These are phyloP conservation scores for Ophiocordyceps robertsii DNA, from an alignment of 2,329 filamentous ascomycete species.

Conservation along the genomic window DNA sequence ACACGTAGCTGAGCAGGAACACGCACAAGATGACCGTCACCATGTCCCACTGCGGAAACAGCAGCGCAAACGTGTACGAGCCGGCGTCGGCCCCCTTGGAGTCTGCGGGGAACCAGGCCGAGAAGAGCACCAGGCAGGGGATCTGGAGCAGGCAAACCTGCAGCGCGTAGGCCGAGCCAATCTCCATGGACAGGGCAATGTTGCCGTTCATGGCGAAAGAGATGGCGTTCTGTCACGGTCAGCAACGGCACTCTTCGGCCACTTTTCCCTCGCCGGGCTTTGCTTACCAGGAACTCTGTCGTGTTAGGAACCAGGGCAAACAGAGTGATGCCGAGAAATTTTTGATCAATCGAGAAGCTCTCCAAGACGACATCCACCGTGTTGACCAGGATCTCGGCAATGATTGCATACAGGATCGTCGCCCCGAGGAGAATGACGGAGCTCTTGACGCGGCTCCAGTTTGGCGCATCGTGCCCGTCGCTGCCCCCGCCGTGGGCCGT, in stretches of 20 bases:
- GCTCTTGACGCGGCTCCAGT: slow-evolving; percentile 91
- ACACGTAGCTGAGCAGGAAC: slow-evolving; percentile 93
- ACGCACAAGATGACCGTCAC: slow-evolving; percentile 92
- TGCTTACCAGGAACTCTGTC: slow-evolving; percentile 80
- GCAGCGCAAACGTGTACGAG: slow-evolving; percentile 64
- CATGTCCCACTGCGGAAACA: slow-evolving; percentile 99
- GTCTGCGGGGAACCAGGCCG: slow-evolving; percentile 51
- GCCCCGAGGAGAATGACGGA: slow-evolving; percentile 77
- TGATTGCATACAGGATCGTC: slow-evolving; percentile 86
- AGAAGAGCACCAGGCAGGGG: slow-evolving; percentile 83
- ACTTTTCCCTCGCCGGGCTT: neutral
- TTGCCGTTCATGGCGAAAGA: slow-evolving; percentile 99
- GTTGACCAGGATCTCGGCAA: slow-evolving; percentile 92
- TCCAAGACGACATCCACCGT: slow-evolving; percentile 94
- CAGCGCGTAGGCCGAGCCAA: slow-evolving; percentile 89
- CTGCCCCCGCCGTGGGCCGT: slow-evolving; percentile 24
- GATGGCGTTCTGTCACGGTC: slow-evolving; percentile 63
- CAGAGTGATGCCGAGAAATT: slow-evolving; percentile 91
- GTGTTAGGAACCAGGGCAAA: slow-evolving; percentile 97
- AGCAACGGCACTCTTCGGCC: slow-evolving; percentile 1
- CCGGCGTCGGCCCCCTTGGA: slow-evolving; percentile 24
- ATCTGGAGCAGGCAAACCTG: slow-evolving; percentile 94
- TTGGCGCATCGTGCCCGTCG: slow-evolving; percentile 92
- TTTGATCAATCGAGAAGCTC: slow-evolving; percentile 85
- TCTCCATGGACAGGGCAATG: slow-evolving; percentile 97